Percentiles rank a stretch among this genome's conserved stretches.
These are phyloP conservation scores for Kalmusia sp. DNA, from an alignment of 2,329 filamentous ascomycete species.

Conservation along the genomic window DNA sequence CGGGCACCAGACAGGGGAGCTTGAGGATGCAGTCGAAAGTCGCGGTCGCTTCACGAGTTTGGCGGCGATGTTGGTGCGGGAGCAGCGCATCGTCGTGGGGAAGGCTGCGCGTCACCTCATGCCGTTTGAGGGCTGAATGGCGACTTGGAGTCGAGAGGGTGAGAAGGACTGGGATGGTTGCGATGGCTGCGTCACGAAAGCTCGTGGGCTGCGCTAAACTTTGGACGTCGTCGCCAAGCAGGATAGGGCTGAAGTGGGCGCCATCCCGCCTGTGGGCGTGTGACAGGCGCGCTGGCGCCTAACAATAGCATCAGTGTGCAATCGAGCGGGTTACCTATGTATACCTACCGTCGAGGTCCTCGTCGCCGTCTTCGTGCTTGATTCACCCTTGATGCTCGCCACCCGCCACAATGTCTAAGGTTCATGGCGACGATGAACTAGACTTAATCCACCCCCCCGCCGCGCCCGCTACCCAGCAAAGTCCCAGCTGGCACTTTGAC, in stretches of 20 bases:
- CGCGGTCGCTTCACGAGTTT: constrained; percentile 28
- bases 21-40: constrained; percentile 12
- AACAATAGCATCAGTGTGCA: too few relatives aligned
- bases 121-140: constrained; percentile 10
- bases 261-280: not conserved
- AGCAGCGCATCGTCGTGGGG: constrained; percentile 39
- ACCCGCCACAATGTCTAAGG: constrained; percentile 27
- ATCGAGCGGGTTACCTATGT: too few relatives aligned
- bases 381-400: constrained; percentile 5
- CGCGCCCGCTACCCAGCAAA: constrained; percentile 2
- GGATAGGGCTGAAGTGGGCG: not conserved
- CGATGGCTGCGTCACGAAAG: constrained; percentile 14
- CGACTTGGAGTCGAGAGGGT: not conserved
- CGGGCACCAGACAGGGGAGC: constrained; percentile 19
- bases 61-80: constrained; percentile 27
- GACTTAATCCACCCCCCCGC: not conserved
- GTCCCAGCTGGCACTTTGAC: constrained; percentile 3
- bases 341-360: too few relatives aligned
- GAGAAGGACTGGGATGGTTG: not conserved
- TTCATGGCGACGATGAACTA: too few relatives aligned
- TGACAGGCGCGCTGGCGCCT: not conserved
- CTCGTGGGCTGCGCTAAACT: not conserved
- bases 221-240: not conserved
- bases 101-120: constrained; percentile 34
- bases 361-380: too few relatives aligned